Base-by-base conservation (phyloP, 805 yeast genomes). In the Sugiyamaella qingdaonensis region DNA sequence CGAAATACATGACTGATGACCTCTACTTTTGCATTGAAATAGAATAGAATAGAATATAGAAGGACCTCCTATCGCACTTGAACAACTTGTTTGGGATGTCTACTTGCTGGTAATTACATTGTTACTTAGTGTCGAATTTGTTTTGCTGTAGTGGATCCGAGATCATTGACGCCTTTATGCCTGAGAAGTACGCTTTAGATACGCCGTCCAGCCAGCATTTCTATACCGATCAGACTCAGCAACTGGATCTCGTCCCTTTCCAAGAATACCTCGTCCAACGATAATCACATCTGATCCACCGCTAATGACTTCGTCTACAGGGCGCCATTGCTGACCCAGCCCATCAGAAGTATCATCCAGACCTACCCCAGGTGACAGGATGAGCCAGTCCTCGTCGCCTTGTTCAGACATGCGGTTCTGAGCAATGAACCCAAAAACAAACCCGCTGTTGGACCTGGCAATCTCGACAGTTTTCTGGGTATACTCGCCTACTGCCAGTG, bases 331-430 rank as follows among this genome's bases (percentile, higher is more conserved):
- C 70, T 94, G 99, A 21, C 99, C 99, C 56, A 94, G 77, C 1
- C 85, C 81, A 68, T 94, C 99, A 13, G 98, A 97, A 68, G 86
- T 94, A 66, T 92, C 98, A 66, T 92, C 99, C 49, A 94, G 78
- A 2, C 98, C 98, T 37, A 94, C 99, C 57, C 99, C 99, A 0
- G 99, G 99, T 0, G 99, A 92, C 94, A 94, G 85, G 54, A 91
- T 81, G 39, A 94, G 72, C 97, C 97, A 94, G 72, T 94, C 99
- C 64, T 86, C 91, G 1, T 92, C 94, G 62, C 84, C 94, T 2
- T 79, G 84, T 43, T 78, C 77, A 13, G 91, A 62, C 88, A 91
- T 87, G 54, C 84, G 84, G 64, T 80, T 79, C 68, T 90, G 97
- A 0, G 99, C 97, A 71, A 94, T 94, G 69, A 92, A 94, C 0